Evolutionary conservation across 192 early-diverging fungal genomes (phyloP), one percentile per base, ranked within the genome.

Genomic region (Rhizoclosmatium sp.): DNA sequence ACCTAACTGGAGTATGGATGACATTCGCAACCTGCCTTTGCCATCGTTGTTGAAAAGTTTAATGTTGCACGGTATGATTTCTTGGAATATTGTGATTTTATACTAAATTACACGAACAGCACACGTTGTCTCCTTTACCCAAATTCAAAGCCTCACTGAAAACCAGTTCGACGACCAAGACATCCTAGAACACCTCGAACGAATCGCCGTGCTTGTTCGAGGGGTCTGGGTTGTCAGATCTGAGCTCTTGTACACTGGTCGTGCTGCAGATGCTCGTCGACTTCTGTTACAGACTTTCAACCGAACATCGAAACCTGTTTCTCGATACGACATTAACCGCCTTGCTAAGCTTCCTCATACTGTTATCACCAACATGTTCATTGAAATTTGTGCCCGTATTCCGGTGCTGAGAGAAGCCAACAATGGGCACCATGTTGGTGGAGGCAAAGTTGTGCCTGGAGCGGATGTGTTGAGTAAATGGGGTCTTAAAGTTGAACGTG

Each of bases 211-310:
- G 47, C 60, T 85, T 2, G 81, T 88, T 4, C 76, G 76, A 23
- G 84, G 87, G 0, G 74, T 80, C 39, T 88, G 87, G 87, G 68
- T 88, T 23, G 75, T 84, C 14, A 78, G 83, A 44, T 82, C 79
- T 47, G 87, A 88, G 59, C 75, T 87, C 51, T 14, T 85, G 14
- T 88, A 88, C 62, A 65, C 75, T 14, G 85, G 80, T 3, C 79
- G 79, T 4, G 71, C 75, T 3, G 47, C 72, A 4, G 82, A 86
- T 21, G 87, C 87, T 16, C 83, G 87, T 3, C 60, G 82, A 2
- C 78, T 70, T 49, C 80, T 86, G 16, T 76, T 88, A n/a, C 48
- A 72, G 44, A 51, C 85, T 66, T 81, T 88, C 48, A 39, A 14
- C 9, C 51, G 70, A 10, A 64, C 23, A 16, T n/a, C 60, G 42